Conservation (phyloP, 2,329 filamentous ascomycete genomes). For the Dothideomycetidae sp. region DNA sequence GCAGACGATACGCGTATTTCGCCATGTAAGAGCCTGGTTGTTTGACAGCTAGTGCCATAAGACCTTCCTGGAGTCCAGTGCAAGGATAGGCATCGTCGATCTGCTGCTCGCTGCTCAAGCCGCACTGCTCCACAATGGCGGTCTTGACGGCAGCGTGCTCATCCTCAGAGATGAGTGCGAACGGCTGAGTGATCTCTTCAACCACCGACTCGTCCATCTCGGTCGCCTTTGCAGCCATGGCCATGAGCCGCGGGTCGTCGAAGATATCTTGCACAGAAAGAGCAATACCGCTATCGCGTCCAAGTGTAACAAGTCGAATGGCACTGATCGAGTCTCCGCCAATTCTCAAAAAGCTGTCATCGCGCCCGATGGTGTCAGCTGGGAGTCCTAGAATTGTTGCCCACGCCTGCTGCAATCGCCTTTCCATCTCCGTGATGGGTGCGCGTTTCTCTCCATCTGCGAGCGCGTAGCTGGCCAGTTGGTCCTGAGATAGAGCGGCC, state of each 20-base stretch:
- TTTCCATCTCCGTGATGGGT: neutral
- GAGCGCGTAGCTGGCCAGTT: neutral
- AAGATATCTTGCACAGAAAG: constrained; percentile 13
- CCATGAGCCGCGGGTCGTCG: neutral
- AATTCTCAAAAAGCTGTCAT: neutral
- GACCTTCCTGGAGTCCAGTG: constrained; percentile 73
- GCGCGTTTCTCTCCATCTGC: neutral
- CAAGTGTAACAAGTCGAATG: constrained; percentile 30
- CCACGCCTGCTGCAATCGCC: neutral
- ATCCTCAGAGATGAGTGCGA: neutral
- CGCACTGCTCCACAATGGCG: constrained; percentile 19
- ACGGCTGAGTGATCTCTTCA: constrained; percentile 7
- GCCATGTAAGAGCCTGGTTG: constrained; percentile 26
- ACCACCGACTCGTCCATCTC: constrained; percentile 24
- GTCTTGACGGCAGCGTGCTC: constrained; percentile 20
- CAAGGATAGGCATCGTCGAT: constrained; percentile 69
- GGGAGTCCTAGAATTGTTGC: neutral
- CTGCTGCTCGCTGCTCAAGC: constrained; percentile 21
- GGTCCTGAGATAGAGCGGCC: neutral
- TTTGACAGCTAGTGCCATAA: constrained; percentile 56
- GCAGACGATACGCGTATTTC: constrained; percentile 23
- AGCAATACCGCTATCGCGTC: constrained; percentile 38
- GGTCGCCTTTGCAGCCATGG: neutral
- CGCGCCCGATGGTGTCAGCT: neutral
- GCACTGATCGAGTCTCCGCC: neutral